Evolutionary conservation across 192 early-diverging fungal genomes (phyloP).

Genomic region (Mortierella hygrophila): DNA sequence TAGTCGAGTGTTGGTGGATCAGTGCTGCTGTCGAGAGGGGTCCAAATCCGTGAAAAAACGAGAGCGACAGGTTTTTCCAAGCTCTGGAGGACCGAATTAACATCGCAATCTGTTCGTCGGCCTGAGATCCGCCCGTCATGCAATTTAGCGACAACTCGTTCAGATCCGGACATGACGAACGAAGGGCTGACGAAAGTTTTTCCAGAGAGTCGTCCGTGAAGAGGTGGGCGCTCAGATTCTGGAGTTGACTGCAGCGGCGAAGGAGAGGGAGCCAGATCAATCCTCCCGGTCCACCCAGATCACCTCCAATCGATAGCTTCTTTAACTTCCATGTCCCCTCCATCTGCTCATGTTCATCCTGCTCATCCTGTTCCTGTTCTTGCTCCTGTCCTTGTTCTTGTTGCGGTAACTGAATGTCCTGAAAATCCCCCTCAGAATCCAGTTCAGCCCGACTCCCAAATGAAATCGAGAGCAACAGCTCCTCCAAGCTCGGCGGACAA

Average conservation of each 20-base stretch:
- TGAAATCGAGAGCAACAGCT: slow-evolving; percentile 35
- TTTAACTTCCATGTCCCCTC: slow-evolving; percentile 15
- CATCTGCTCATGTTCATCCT: background rate
- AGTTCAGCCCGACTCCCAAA: slow-evolving; percentile 32
- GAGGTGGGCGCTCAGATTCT: slow-evolving; percentile 12
- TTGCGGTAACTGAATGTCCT: background rate
- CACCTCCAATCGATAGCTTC: slow-evolving; percentile 26
- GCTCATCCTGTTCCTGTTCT: background rate
- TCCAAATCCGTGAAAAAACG: slow-evolving; percentile 46
- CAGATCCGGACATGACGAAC: slow-evolving; percentile 17
- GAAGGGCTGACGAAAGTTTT: slow-evolving; percentile 13
- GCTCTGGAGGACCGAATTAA: slow-evolving; percentile 21
- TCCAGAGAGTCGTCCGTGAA: slow-evolving; percentile 3
- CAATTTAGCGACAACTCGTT: slow-evolving; percentile 25
- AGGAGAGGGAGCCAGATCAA: slow-evolving; percentile 39
- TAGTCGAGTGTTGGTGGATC: slow-evolving; percentile 13
- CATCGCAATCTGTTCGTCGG: slow-evolving; percentile 24
- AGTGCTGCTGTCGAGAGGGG: slow-evolving; percentile 25
- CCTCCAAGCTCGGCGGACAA: slow-evolving; percentile 33
- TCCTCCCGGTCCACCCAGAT: slow-evolving; percentile 28
- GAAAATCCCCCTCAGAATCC: background rate
- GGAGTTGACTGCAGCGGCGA: background rate
- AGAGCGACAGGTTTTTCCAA: slow-evolving; percentile 22
- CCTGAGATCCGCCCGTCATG: slow-evolving; percentile 30
- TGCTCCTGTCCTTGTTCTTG: background rate